Base-by-base conservation (phyloP, 345 rosid genomes). In the Gynandropsis gynandra region DNA sequence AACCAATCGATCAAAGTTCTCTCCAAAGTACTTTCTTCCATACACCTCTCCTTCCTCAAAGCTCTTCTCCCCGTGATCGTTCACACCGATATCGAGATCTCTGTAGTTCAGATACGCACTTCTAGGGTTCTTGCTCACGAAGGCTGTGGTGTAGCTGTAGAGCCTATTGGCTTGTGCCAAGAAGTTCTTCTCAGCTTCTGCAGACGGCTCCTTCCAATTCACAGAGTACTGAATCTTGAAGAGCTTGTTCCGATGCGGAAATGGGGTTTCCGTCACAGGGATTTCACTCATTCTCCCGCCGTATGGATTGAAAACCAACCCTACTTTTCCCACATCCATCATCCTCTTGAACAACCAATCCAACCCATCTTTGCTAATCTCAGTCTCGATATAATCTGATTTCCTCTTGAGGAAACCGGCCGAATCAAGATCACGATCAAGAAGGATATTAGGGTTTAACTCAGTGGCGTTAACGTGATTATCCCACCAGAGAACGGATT, bases 71-170 rank as follows among this genome's bases (percentile, higher is more conserved):
- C 64, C 67, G 15, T 55, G 53, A 0, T 13, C 42, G 10, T 54
- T 56, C 4, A 47, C 29, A 6, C 86, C 83, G 6, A 82, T 77
- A 16, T 82, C 89, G 4, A 82, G 38, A 73, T 82, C 86, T 10
- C 86, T 72, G 41, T 80, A 80, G 17, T 72, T 82, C 21, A 80
- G 10, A 47, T 56, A 86, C 7, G 95, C 59, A 9, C 72, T 54
- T 21, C 95, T 76, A 0, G 97, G 97, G 32, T 80, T 69, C 67
- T 80, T 66, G 1, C 90, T 78, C 49, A 82, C 95, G 47, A 52
- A 72, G 1, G 77, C 75, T 35, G 87, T 80, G 85, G 74, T 85
- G 65, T 33, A 80, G 38, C 69, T 58, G 47, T 78, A 58, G 10
- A 88, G 71, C n/a, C 44, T 64, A 16, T 55, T 68, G 0, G 50